Conservation (phyloP, 1,284 basidiomycete species). For the Ceratobasidium sp. region DNA sequence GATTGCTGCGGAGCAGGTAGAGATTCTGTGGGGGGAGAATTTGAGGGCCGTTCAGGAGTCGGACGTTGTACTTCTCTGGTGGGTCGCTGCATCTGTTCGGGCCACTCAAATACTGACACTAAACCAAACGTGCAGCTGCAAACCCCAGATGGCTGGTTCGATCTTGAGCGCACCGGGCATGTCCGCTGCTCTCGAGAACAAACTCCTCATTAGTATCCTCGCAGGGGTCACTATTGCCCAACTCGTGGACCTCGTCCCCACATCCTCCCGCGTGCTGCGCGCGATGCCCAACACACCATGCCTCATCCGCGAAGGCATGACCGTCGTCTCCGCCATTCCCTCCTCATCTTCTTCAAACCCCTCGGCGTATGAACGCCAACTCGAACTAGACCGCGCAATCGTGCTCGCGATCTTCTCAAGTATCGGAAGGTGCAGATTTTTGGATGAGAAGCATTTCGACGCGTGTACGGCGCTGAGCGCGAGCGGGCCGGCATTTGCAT, state of each 20-base stretch:
- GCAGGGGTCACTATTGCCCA: constrained; percentile 93
- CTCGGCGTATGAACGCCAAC: constrained; percentile 54
- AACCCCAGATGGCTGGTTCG: constrained; percentile 86
- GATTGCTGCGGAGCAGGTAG: constrained; percentile 62
- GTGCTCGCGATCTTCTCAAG: constrained; percentile 94
- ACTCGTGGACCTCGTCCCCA: constrained; percentile 77
- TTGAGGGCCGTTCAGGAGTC: constrained; percentile 75
- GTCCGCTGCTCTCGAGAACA: constrained; percentile 84
- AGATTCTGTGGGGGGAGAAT: constrained; percentile 78
- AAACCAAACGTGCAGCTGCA: constrained; percentile 71
- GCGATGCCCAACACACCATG: constrained; percentile 99
- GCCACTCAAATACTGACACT: neutral
- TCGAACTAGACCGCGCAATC: constrained; percentile 74
- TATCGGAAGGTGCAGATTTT: constrained; percentile 91
- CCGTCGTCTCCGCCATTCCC: constrained; percentile 81
- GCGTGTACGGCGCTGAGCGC: constrained; percentile 97
- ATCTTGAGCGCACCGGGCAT: constrained; percentile 87
- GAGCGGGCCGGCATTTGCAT: constrained; percentile 96
- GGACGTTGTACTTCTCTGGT: constrained; percentile 92
- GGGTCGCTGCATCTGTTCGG: constrained; percentile 52
- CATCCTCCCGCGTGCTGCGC: constrained; percentile 86
- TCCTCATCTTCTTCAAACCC: constrained; percentile 53
- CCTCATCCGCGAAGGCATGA: constrained; percentile 99
- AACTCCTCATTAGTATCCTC: constrained; percentile 95
- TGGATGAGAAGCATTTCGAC: constrained; percentile 98